A percentile compares a stretch with the other conserved stretches of the same genome.
Evolutionary conservation across 169 alveolate species (phyloP).

Genomic region (Babesia microti): DNA sequence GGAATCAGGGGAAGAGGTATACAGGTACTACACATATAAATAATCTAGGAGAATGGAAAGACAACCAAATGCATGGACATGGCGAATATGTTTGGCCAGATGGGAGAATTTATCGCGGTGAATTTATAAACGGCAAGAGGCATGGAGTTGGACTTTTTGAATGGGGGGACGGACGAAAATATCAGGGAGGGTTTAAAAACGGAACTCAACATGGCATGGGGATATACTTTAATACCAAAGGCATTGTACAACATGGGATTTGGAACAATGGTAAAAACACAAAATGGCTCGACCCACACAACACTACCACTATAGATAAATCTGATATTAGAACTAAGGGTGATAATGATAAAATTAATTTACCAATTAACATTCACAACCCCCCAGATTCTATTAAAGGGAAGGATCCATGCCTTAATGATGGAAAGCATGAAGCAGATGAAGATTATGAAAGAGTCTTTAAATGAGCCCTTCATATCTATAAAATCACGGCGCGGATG

Average conservation of each 20-base stretch:
- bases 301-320: not conserved
- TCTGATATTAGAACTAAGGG: not conserved
- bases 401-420: too few species aligned
- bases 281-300: slow-evolving; percentile 18
- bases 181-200: slow-evolving; percentile 50
- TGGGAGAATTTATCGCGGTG: slow-evolving; percentile 56
- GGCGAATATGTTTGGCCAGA: slow-evolving; percentile 51
- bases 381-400: slow-evolving; percentile 1
- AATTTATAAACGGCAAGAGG: slow-evolving; percentile 46
- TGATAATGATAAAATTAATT: too few species aligned
- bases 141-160: slow-evolving; percentile 49
- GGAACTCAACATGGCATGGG: slow-evolving; percentile 68
- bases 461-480: too few species aligned
- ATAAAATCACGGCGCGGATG: too few species aligned
- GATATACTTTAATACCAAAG: slow-evolving; percentile 19
- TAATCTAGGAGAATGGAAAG: slow-evolving; percentile 38
- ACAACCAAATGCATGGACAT: slow-evolving; percentile 46
- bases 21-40: too few species aligned
- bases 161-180: slow-evolving; percentile 67
- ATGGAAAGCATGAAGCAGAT: too few species aligned
- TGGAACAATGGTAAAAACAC: slow-evolving; percentile 21
- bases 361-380: too few species aligned
- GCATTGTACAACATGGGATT: slow-evolving; percentile 21
- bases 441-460: too few species aligned
- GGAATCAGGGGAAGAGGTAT: too few species aligned